Evolutionary conservation across 306 rosid genomes (phyloP).

Genomic region (Crotalaria pallida): DNA sequence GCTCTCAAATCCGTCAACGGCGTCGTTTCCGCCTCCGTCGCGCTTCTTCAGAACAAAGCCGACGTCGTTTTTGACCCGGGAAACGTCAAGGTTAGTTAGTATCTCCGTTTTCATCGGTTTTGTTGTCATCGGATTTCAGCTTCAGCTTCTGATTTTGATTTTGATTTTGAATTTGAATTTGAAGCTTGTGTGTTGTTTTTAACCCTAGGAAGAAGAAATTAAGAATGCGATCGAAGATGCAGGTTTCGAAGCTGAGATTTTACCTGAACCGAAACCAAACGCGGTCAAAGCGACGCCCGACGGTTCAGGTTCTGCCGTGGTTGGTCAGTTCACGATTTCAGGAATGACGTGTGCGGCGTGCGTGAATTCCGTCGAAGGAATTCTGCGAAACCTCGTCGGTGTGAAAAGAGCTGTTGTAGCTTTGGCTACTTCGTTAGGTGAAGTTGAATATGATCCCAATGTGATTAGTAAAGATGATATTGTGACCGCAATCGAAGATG

Average conservation of each 20-base stretch:
- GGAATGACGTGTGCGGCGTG: slow-evolving; percentile 98
- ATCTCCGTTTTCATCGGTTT: not conserved
- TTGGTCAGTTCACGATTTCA: slow-evolving; percentile 80
- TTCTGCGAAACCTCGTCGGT: slow-evolving; percentile 57
- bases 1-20: slow-evolving; percentile 62
- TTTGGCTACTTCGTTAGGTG: slow-evolving; percentile 84
- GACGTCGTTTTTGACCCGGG: slow-evolving; percentile 60
- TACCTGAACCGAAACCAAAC: slow-evolving; percentile 53
- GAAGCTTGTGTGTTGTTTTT: not conserved
- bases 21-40: slow-evolving; percentile 65
- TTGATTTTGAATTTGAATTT: not conserved
- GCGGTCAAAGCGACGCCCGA: slow-evolving; percentile 37
- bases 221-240: slow-evolving; percentile 87
- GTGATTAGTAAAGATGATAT: slow-evolving; percentile 64
- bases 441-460: slow-evolving; percentile 72
- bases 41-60: slow-evolving; percentile 81
- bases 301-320: slow-evolving; percentile 38
- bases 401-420: slow-evolving; percentile 80
- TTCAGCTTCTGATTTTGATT: not conserved
- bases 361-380: slow-evolving; percentile 81
- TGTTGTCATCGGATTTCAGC: not conserved
- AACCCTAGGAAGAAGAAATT: slow-evolving; percentile 60
- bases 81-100: slow-evolving; percentile 67
- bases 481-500: slow-evolving; percentile 71
- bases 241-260: slow-evolving; percentile 81